phyloP scores from a whole-genome alignment of 805 yeast species.

The Ogataea polymorpha region DNA sequence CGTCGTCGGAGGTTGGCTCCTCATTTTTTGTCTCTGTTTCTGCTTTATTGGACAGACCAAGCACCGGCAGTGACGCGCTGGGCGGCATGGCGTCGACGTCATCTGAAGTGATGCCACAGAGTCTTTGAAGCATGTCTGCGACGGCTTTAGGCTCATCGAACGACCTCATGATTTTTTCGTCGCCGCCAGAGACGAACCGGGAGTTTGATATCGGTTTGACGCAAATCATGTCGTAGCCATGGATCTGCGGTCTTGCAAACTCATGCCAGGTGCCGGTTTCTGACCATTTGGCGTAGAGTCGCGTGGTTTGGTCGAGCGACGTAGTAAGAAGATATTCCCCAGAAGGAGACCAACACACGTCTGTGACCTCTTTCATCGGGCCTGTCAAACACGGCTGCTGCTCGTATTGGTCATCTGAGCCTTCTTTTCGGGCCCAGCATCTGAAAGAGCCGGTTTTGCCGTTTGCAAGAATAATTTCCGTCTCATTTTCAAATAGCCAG shows the following conservation, averaged over 20 bases:
- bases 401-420: constrained; percentile 16
- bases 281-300: constrained; percentile 70
- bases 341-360: constrained; percentile 65
- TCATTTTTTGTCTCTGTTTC: constrained; percentile 46
- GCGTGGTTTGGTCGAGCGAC: constrained; percentile 90
- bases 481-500: constrained; percentile 54
- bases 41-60: constrained; percentile 92
- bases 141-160: constrained; percentile 86
- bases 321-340: constrained; percentile 73
- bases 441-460: constrained; percentile 95
- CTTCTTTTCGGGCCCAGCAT: constrained; percentile 48
- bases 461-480: constrained; percentile 65
- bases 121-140: constrained; percentile 52
- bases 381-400: constrained; percentile 69
- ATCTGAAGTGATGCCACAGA: constrained; percentile 44
- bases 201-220: constrained; percentile 57
- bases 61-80: constrained; percentile 85
- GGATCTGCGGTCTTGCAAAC: constrained; percentile 95
- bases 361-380: constrained; percentile 70
- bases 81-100: constrained; percentile 54
- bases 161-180: constrained; percentile 86
- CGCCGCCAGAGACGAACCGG: constrained; percentile 88
- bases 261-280: constrained; percentile 69
- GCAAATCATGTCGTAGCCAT: constrained; percentile 95
- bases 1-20: constrained; percentile 38